Base-by-base conservation (phyloP, 441 rosid genomes). In the Euphorbia schlechtendalii region DNA sequence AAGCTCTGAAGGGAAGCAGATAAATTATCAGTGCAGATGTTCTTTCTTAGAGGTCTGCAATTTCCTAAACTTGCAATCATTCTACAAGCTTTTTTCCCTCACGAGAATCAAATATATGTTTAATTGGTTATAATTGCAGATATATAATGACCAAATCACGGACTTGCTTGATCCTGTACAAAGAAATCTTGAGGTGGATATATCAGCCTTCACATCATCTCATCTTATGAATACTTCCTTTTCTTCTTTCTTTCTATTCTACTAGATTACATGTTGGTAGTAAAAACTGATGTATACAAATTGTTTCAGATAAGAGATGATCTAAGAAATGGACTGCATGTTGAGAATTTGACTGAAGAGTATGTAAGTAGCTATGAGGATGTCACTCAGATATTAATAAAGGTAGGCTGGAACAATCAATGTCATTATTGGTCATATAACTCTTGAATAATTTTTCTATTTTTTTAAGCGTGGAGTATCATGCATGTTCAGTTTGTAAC, bases 1-100 rank as follows among this genome's bases (percentile, higher is more conserved):
- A 59, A 83, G 77, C 72, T 80, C 82, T 0, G 84, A 79, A 64
- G 86, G 85, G 57, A 89, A 86, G 72, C 86, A 82, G 67, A 78
- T 81, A 10, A 90, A 90, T 74, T 88, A 80, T 69, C 98, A 92
- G 79, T 92, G 96, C 56, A 92, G 97, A 70, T 92, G 98, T 70
- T 92, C 98, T 57, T 92, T 92, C 74, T 89, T 92, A 20, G 98
- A 92, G 97, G 98, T 92, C 69, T 69, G 56, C 18, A n/a, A 72
- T 56, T 70, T 18, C 51, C n/a, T n/a, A 55, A 56, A 45, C 13
- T 52, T 38, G 12, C 38, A 61, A 72, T 43, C 40, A 25, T 10
- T 5, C 61, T 70, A 36, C 17, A 21, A 3, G 48, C 17, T 3
- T 25, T 17, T 60, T 38, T 20, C 32, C 48, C 38, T 53, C 12